Percentiles rank a stretch among this genome's conserved stretches.
These are phyloP conservation scores for Dianthus caryophyllus DNA, from an alignment of 148 eudicot species.

Conservation along the genomic window DNA sequence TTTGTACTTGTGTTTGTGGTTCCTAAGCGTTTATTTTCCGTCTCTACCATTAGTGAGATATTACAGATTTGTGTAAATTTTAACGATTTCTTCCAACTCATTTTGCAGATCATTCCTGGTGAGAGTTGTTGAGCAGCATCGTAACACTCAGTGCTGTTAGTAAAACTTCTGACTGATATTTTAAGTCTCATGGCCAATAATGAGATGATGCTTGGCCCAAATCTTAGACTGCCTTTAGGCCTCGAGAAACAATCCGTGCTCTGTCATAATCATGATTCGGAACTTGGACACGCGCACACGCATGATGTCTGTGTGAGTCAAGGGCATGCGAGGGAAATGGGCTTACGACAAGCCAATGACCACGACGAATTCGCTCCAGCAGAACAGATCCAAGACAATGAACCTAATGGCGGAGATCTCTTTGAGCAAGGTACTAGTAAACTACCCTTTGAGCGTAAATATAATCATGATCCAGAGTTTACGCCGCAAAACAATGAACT, in stretches of 20 bases:
- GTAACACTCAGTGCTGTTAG: neutral
- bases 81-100: neutral
- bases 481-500: conserved; percentile 27
- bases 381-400: conserved; percentile 25
- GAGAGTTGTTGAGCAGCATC: neutral
- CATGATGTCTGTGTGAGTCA: conserved; percentile 27
- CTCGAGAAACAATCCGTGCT: conserved; percentile 26
- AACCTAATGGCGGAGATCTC: conserved; percentile 17
- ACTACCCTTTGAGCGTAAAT: conserved; percentile 27
- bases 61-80: neutral
- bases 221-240: conserved; percentile 34
- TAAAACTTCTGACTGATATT: conserved; percentile 8
- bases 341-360: conserved; percentile 19
- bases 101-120: conserved; percentile 9
- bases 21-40: too few species aligned
- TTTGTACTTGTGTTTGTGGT: too few species aligned
- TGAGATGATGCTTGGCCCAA: conserved; percentile 38
- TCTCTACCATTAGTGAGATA: too few species aligned
- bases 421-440: conserved; percentile 31
- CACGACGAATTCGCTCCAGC: conserved; percentile 29
- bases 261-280: conserved; percentile 30
- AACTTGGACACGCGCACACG: conserved; percentile 21
- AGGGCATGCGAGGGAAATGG: conserved; percentile 26
- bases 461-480: conserved; percentile 26
- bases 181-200: conserved; percentile 31